Evolutionary conservation across 2,329 filamentous ascomycete species (phyloP), one percentile per base, ranked within the genome.

Genomic region (Cytospora piceae): DNA sequence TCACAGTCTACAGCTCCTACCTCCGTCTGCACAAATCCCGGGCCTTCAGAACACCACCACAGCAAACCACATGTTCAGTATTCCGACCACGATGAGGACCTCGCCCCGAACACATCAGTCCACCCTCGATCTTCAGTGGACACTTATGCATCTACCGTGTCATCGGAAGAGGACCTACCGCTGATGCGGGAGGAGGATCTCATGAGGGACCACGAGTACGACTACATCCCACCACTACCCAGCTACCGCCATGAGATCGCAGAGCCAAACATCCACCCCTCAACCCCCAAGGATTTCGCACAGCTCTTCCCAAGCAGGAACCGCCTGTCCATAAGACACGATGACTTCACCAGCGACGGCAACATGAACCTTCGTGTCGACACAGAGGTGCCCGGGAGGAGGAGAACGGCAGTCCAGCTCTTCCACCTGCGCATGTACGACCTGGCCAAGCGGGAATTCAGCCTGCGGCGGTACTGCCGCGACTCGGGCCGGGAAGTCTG

Each of bases 341-440:
- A 98, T 75, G 93, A 97, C 77, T 87, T 92, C 58, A 95, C 93
- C 0, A 79, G 89, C 4, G 94, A 99, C 75, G 94, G 94, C 42
- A 97, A 97, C 81, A 96, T 97, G 93, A 98, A 98, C 75, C 83
- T 99, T 65, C 89, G 94, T 37, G 84, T 98, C 66, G 94, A 97
- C 75, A 94, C 92, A 7, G 82, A 91, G 69, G 85, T 92, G 55
- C 83, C 84, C 31, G 85, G 85, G 51, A 85, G 85, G 69, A 85
- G 88, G 69, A 87, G 87, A 71, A 86, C 91, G 72, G 92, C 88
- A 6, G 79, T 87, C 14, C 86, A 89, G 75, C 88, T 99, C 57
- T 98, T 97, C 78, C 94, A 99, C 77, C 82, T 98, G 67, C 91
- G 93, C 72, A 97, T 99, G 93, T 90, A 97, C 75, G 93, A 98